Conservation (phyloP, 2,329 filamentous ascomycete genomes). For the Purpureocillium lavendulum region DNA sequence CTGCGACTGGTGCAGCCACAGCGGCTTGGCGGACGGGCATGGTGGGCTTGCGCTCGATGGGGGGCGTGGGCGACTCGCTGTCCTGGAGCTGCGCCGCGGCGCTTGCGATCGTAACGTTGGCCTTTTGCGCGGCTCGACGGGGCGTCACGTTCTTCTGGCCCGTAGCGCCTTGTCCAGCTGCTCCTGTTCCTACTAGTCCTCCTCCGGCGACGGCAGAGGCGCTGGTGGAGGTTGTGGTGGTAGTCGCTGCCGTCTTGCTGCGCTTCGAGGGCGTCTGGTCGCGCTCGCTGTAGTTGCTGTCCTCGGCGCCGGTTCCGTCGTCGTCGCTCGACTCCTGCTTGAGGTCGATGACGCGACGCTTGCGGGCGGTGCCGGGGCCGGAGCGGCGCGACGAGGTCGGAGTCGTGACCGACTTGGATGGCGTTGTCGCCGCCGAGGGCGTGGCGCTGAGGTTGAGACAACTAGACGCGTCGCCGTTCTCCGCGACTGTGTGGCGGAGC, state of each 20-base stretch:
- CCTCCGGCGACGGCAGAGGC: no score
- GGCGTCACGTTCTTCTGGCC: slow-evolving; percentile 16
- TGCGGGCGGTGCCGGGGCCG: slow-evolving; percentile 16
- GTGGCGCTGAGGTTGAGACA: slow-evolving; percentile 22
- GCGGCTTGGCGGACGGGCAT: no score
- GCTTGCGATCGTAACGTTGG: slow-evolving; percentile 24
- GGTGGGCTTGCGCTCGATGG: slow-evolving; percentile 8
- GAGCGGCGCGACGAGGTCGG: slow-evolving; percentile 6
- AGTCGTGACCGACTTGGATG: slow-evolving; percentile 13
- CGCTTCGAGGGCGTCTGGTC: slow-evolving; percentile 30
- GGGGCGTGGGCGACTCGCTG: slow-evolving; percentile 16
- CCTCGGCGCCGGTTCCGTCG: slow-evolving; percentile 17
- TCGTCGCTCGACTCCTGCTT: slow-evolving; percentile 17
- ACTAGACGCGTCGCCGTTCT: slow-evolving; percentile 36
- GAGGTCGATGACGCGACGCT: slow-evolving; percentile 14
- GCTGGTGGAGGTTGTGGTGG: slow-evolving; percentile 1
- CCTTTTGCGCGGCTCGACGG: slow-evolving; percentile 22
- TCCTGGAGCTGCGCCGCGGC: slow-evolving; percentile 16
- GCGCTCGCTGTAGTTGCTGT: slow-evolving; percentile 21
- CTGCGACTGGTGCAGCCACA: neutral
- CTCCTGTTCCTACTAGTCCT: no score
- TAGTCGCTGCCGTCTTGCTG: slow-evolving; percentile 17
- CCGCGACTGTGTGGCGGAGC: slow-evolving; percentile 34
- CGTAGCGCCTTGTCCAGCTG: slow-evolving; percentile 12
- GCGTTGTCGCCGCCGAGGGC: slow-evolving; percentile 17